Base-by-base conservation (phyloP, 2,329 filamentous ascomycete genomes). In the Ophiostoma perfectum region DNA sequence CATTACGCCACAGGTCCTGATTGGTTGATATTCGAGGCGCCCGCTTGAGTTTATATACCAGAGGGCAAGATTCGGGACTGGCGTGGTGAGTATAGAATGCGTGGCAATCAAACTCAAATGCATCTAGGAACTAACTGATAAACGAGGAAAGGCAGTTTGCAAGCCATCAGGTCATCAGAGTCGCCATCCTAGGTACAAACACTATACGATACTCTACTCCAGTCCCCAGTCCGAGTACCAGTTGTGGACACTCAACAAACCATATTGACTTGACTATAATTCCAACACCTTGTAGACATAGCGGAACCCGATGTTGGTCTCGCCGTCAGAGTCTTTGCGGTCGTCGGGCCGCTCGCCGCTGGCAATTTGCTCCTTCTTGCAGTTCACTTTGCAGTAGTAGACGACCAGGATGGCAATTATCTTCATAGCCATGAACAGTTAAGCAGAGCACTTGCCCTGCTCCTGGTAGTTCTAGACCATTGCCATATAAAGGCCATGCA, bases 1-100 rank as follows among this genome's bases (percentile, higher is more conserved):
- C 55, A 60, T 60, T 60, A 60, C 55, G 55, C 55, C 55, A 60
- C 55, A 27, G 55, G 55, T 60, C 55, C 55, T 60, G 9, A 55
- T 55, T 55, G 49, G 49, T 27, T 55, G 49, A 36, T 55, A 27
- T 27, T 27, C 27, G 27, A 27, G 27, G 1, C 27, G 27, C 27
- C 27, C 27, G 27, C 27, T 27, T 27, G 27, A 27, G 27, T 27
- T 27, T 27, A 27, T 27, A 27, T 27, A 27, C 27, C 27, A 27
- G 27, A 27, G 27, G 27, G 27, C 27, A 27, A 27, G 27, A 27
- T 27, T 27, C 27, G 27, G 27, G 27, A 27, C 27, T 27, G 27
- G 27, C 27, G 27, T 27, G 27, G 27, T 27, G 27, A 1, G 27
- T 27, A 27, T 27, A 27, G 27, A 27, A 27, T 27, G 27, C 27